Base-by-base conservation (phyloP, 306 rosid genomes). In the Pterocarpus santalinus region DNA sequence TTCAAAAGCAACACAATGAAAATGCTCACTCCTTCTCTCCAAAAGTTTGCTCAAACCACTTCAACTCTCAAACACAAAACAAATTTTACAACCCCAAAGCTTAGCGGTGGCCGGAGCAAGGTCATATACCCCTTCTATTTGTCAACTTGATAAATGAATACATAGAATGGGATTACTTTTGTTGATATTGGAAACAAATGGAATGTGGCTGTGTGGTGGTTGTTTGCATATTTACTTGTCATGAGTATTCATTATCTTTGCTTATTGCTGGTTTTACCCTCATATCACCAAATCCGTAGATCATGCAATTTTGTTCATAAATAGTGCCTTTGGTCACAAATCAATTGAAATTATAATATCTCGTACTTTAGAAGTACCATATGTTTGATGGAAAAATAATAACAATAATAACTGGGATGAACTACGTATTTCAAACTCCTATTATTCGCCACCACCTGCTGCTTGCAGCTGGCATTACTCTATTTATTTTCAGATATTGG, bases 131-230 rank as follows among this genome's bases (percentile, higher is more conserved):
- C n/a, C n/a, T n/a, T n/a, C n/a, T n/a, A n/a, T n/a, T n/a, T n/a
- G n/a, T n/a, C n/a, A n/a, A n/a, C n/a, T n/a, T n/a, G n/a, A n/a
- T n/a, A n/a, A n/a, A n/a, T n/a, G n/a, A n/a, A n/a, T n/a, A n/a
- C n/a, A 72, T 78, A 28, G 39, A 58, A 77, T 8, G 73, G 73
- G 11, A 55, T 28, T 73, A 36, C 41, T 60, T 69, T 14, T 15
- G 58, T 44, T 64, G 64, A 51, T 33, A 60, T 51, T 65, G 44
- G 77, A 72, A 78, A 70, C n/a, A 72, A n/a, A n/a, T n/a, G n/a
- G n/a, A n/a, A 69, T 64, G 3, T 4, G 32, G 5, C 69, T 39
- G 15, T 71, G 17, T 61, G 57, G 75, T 53, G 55, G 65, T 34
- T 62, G 32, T 15, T 13, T 66, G n/a, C n/a, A n/a, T n/a, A n/a